Percentiles rank a stretch among this genome's conserved stretches.
phyloP scores from a whole-genome alignment of 108 stramenopile species.

The Pseudonitzschia pungens region DNA sequence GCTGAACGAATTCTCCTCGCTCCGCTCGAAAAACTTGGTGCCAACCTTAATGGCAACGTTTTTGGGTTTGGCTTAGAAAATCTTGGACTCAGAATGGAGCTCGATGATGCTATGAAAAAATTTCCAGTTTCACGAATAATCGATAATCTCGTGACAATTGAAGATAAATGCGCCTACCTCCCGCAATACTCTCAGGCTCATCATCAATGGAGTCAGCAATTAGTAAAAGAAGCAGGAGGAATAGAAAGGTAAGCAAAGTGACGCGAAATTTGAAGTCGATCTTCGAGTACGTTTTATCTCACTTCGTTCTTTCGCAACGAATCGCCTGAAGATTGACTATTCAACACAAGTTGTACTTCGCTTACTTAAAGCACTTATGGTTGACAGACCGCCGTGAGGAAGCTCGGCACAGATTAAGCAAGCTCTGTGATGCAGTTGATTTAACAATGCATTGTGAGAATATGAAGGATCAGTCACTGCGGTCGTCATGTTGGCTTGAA shows the following conservation, averaged over 20 bases:
- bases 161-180: conserved; percentile 22
- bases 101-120: conserved; percentile 23
- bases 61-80: conserved; percentile 71
- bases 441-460: conserved; percentile 62
- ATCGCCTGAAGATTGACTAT: conserved; percentile 40
- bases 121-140: conserved; percentile 24
- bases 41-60: conserved; percentile 58
- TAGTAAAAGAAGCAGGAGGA: conserved; percentile 68
- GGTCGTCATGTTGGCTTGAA: conserved; percentile 82
- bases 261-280: conserved; percentile 2
- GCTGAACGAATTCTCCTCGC: conserved; percentile 84
- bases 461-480: conserved; percentile 43
- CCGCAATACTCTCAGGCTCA: conserved; percentile 57
- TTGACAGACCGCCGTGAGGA: conserved; percentile 69
- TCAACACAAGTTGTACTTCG: conserved; percentile 89
- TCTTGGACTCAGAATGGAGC: conserved; percentile 33
- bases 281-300: neutral
- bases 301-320: conserved; percentile 2
- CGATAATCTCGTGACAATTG: conserved; percentile 26
- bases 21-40: conserved; percentile 65
- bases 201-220: conserved; percentile 52
- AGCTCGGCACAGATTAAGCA: conserved; percentile 60
- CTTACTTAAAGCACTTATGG: conserved; percentile 92
- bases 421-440: conserved; percentile 71
- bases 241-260: conserved; percentile 48